Percentiles rank a stretch among this genome's conserved stretches.
Conservation (phyloP, 441 rosid species). For the Biscutella laevigata region DNA sequence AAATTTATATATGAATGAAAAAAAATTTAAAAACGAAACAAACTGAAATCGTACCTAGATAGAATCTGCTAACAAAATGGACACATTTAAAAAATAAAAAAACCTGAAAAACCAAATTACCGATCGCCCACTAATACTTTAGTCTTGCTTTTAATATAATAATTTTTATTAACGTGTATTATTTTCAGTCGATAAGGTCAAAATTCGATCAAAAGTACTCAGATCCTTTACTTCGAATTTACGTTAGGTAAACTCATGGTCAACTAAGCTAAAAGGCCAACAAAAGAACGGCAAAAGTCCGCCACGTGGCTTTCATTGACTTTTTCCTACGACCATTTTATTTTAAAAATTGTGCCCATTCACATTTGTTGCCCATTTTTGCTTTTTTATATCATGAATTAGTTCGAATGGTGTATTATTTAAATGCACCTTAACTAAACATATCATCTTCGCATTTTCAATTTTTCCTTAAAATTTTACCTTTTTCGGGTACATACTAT, state of each 20-base stretch:
- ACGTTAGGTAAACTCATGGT: constrained; percentile 11
- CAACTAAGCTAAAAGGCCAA: background rate
- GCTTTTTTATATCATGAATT: background rate
- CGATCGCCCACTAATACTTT: too few species aligned
- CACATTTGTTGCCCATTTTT: constrained; percentile 1
- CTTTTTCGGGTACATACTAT: background rate
- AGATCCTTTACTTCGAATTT: constrained; percentile 9
- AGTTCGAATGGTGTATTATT: background rate
- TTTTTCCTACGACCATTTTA: background rate
- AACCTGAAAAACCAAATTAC: too few species aligned
- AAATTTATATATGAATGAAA: too few species aligned
- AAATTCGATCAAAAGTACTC: background rate
- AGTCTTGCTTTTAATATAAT: too few species aligned
- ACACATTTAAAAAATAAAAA: too few species aligned
- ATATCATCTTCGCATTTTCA: constrained; percentile 10
- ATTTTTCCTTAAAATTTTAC: background rate
- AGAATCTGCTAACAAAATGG: too few species aligned
- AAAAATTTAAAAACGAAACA: too few species aligned
- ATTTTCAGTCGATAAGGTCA: background rate
- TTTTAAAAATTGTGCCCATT: background rate
- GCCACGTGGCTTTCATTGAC: constrained; percentile 16
- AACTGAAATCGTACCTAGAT: too few species aligned
- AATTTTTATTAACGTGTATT: too few species aligned
- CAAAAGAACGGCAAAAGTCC: constrained; percentile 9
- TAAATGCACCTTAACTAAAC: constrained; percentile 8